These are phyloP conservation scores for Alternaria hordeiaustralica DNA, from an alignment of 2,329 filamentous ascomycete species.

Conservation along the genomic window DNA sequence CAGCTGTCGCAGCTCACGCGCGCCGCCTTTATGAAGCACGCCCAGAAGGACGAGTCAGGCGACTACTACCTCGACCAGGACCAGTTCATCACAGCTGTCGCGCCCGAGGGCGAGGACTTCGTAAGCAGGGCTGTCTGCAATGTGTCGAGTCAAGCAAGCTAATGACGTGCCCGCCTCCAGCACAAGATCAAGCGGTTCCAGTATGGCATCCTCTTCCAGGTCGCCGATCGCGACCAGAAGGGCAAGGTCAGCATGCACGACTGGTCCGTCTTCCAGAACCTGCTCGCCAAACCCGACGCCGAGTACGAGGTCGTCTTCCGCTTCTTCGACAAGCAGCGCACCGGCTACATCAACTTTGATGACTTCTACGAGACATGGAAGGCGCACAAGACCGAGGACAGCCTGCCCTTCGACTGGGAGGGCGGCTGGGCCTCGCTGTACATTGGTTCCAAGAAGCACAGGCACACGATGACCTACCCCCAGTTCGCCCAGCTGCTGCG, in stretches of 20 bases:
- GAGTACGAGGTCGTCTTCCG: conserved; percentile 99
- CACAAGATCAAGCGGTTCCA: conserved; percentile 98
- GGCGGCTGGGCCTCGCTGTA: conserved; percentile 97
- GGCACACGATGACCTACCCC: conserved; percentile 90
- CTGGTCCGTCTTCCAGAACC: conserved; percentile 93
- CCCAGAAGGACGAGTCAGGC: conserved; percentile 76
- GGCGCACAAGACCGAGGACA: conserved; percentile 82
- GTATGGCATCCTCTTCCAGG: conserved; percentile 89
- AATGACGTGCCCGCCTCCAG: conserved; percentile 57
- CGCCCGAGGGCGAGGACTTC: conserved; percentile 86
- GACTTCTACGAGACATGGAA: conserved; percentile 86
- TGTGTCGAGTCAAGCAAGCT: conserved; percentile 33
- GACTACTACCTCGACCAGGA: conserved; percentile 81
- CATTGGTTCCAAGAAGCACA: conserved; percentile 83
- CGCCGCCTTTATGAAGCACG: conserved; percentile 76
- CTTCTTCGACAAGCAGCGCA: conserved; percentile 86
- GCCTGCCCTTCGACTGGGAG: conserved; percentile 95
- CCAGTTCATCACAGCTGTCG: conserved; percentile 91
- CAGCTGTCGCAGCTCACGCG: conserved; percentile 77
- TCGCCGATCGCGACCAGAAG: conserved; percentile 79
- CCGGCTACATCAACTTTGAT: conserved; percentile 86
- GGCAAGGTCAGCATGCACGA: conserved; percentile 81
- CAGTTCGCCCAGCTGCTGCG: conserved; percentile 99
- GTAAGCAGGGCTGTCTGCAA: conserved; percentile 62
- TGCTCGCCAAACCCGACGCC: conserved; percentile 91